phyloP scores from a whole-genome alignment of 139 green algal species.

The Ettlia oleoabundans region DNA sequence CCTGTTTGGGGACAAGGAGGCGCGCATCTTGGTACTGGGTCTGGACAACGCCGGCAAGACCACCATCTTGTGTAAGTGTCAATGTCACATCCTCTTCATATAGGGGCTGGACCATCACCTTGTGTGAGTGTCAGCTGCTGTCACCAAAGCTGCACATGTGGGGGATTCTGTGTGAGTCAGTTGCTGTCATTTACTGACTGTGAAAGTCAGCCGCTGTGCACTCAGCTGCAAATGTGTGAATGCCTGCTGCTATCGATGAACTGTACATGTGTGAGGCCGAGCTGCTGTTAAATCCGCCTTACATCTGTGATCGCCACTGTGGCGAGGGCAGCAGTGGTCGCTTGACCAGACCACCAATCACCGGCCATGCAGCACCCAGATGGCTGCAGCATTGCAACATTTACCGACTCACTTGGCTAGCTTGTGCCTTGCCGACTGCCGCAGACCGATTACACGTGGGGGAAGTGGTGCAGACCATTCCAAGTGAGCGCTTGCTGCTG shows the following conservation, averaged over 20 bases:
- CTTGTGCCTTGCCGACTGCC: not conserved
- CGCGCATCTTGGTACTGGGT: slow-evolving; percentile 95
- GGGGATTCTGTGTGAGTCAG: not conserved
- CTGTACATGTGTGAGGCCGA: too few species aligned
- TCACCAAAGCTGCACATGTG: too few species aligned
- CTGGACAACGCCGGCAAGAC: slow-evolving; percentile 99
- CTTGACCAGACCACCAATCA: too few species aligned
- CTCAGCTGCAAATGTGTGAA: not conserved
- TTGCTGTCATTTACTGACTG: not conserved
- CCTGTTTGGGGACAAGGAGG: slow-evolving; percentile 97
- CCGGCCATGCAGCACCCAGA: too few species aligned
- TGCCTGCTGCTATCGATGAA: not conserved
- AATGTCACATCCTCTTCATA: too few species aligned
- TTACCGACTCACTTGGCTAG: too few species aligned
- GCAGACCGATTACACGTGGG: slow-evolving; percentile 95
- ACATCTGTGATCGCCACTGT: too few species aligned
- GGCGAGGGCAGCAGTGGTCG: not conserved
- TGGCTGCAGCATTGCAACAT: too few species aligned
- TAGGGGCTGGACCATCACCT: not conserved
- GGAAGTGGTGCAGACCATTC: slow-evolving; percentile 98
- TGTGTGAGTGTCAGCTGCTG: too few species aligned
- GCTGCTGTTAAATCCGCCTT: too few species aligned
- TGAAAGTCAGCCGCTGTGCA: not conserved
- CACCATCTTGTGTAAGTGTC: slow-evolving; percentile 75
- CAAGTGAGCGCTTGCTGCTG: slow-evolving; percentile 76